phyloP scores from a whole-genome alignment of 768 basidiomycete genomes.

The Boletus edulis region DNA sequence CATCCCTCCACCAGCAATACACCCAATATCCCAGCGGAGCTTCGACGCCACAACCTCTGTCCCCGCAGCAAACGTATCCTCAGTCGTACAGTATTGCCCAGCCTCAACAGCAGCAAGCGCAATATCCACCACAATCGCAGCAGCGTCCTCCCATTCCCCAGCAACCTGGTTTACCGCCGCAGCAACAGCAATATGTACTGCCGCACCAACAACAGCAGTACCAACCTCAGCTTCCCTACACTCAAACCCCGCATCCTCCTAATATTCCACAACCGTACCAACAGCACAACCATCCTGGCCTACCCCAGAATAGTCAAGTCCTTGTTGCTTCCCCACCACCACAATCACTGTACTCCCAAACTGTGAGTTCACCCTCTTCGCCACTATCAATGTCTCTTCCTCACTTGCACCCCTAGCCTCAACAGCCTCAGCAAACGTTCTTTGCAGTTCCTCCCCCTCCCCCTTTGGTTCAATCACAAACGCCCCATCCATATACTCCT shows the following conservation, averaged over 20 bases:
- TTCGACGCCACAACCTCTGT: slow-evolving; percentile 7
- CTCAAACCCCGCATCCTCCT: slow-evolving; percentile 11
- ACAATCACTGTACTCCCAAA: slow-evolving; percentile 3
- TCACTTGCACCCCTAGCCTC: slow-evolving; percentile 1
- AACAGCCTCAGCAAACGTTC: slow-evolving; percentile 13
- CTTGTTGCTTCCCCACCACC: not conserved
- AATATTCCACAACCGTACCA: slow-evolving; percentile 17
- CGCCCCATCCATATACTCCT: slow-evolving; percentile 7
- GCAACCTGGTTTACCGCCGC: slow-evolving; percentile 2
- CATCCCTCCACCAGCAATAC: slow-evolving; percentile 14
- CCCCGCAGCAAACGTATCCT: slow-evolving; percentile 13
- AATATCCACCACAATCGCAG: slow-evolving; percentile 9
- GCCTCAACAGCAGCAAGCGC: slow-evolving; percentile 16
- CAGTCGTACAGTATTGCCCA: slow-evolving; percentile 4
- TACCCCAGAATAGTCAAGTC: slow-evolving; percentile 8
- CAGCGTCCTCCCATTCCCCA: slow-evolving; percentile 9
- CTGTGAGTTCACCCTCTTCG: slow-evolving; percentile 6
- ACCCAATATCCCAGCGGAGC: slow-evolving; percentile 9
- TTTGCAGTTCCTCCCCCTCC: slow-evolving; percentile 20
- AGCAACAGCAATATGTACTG: slow-evolving; percentile 10
- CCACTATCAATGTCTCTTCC: not conserved
- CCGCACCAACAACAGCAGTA: slow-evolving; percentile 10
- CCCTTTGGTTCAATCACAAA: slow-evolving; percentile 10
- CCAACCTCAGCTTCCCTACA: slow-evolving; percentile 14
- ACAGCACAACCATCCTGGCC: slow-evolving; percentile 7